Evolutionary conservation across 768 basidiomycete genomes (phyloP), one percentile per base, ranked within the genome.

Genomic region (Boletus tomentosulus): DNA sequence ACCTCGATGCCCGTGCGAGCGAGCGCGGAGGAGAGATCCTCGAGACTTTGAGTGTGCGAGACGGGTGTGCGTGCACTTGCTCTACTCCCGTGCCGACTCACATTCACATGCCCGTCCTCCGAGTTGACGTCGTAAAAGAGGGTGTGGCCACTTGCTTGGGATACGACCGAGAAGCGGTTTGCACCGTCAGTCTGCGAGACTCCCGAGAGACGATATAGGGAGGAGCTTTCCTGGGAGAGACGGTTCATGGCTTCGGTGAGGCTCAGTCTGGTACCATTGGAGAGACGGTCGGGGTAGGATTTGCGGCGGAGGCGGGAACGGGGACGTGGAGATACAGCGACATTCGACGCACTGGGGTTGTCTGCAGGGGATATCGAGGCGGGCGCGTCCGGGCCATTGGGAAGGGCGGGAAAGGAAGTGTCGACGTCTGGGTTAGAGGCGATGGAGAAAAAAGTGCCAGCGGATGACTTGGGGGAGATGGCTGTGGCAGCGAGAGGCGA

Each of bases 381-480:
- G 31, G 27, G 48, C 12, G 44, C 46, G 25, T 54, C 48, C 47
- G 39, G 1, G n/a, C 28, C 34, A 8, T 10, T 25, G 28, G 50
- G 16, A 28, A 6, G 38, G 37, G 41, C 28, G 9, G 46, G 31
- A 30, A 44, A 30, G 3, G 28, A 6, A 3, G 57, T 54, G n/a
- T 64, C 69, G 2, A 3, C n/a, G 30, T 68, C 66, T 6, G 58
- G 50, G 13, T 49, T 9, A 16, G 64, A 62, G 0, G 46, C 24
- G 24, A 63, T 10, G 6, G 68, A 69, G 24, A 55, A 61, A 38
- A 69, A 69, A 2, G 63, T 69, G 38, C 57, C 57, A 1, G 61
- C 19, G 7, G 69, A 69, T 4, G 69, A 69, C 37, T 63, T 69
- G 7, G 63, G 60, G 8, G 68, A 69, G 41, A 69, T 54, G 35